Conservation (phyloP, 1,284 basidiomycete species). For the Ustilago trichophora region DNA sequence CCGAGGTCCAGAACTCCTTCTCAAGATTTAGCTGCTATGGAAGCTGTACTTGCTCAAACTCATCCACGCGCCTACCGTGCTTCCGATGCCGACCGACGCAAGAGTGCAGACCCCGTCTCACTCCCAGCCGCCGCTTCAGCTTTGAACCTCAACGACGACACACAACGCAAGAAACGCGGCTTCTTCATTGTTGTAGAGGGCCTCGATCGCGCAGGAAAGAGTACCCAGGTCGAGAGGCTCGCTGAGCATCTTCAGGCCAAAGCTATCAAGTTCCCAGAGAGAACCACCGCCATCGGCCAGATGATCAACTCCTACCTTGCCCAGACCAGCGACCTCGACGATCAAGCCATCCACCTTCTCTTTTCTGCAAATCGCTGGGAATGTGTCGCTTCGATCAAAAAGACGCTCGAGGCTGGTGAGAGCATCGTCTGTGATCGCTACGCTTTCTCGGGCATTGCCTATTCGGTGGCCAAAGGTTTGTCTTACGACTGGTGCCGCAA, state of each 20-base stretch:
- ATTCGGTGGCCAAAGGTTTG: slow-evolving; percentile 84
- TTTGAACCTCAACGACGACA: neutral
- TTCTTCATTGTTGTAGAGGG: slow-evolving; percentile 65
- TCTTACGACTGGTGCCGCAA: slow-evolving; percentile 79
- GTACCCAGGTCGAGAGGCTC: slow-evolving; percentile 61
- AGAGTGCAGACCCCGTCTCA: slow-evolving; percentile 6
- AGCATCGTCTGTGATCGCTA: slow-evolving; percentile 91
- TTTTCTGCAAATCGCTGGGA: slow-evolving; percentile 99
- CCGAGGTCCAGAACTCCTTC: slow-evolving; percentile 35
- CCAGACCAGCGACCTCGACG: slow-evolving; percentile 84
- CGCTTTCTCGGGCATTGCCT: slow-evolving; percentile 95
- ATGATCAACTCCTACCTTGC: slow-evolving; percentile 92
- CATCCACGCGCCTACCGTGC: slow-evolving; percentile 1
- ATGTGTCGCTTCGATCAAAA: slow-evolving; percentile 49
- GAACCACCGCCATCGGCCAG: slow-evolving; percentile 87
- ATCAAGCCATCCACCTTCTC: slow-evolving; percentile 89
- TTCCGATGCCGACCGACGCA: slow-evolving; percentile 20
- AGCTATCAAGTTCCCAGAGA: slow-evolving; percentile 71
- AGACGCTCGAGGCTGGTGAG: slow-evolving; percentile 75
- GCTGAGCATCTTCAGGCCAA: slow-evolving; percentile 45
- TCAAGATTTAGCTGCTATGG: slow-evolving; percentile 42
- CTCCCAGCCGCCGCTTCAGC: neutral
- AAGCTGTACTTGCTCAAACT: slow-evolving; percentile 33
- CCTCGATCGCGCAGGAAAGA: slow-evolving; percentile 65
- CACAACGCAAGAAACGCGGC: slow-evolving; percentile 45